Base-by-base conservation (phyloP, 805 yeast species). In the Saturnispora hagleri region DNA sequence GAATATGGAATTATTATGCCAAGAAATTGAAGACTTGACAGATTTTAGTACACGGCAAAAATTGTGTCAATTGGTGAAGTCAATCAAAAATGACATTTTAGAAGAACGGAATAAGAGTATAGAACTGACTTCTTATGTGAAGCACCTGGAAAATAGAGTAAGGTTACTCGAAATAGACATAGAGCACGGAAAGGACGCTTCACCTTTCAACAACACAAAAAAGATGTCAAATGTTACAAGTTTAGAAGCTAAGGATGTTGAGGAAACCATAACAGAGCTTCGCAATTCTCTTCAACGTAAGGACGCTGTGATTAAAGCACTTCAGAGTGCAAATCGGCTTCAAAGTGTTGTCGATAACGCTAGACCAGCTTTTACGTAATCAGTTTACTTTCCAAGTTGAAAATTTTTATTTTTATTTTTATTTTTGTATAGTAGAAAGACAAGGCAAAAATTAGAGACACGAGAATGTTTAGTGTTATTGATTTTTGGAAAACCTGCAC, bases 291-390 rank as follows among this genome's bases (percentile, higher is more conserved):
- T 86, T 38, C 74, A 76, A 45, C 86, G 85, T 56, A 89, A 89
- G 64, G 95, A 89, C 58, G 81, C 82, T 45, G 82, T 89, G 56
- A 86, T 89, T 53, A 79, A 77, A 54, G 89, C 91, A 1, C 69
- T 89, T 4, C 58, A 55, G 36, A 40, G 53, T 6, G 52, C 43
- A n/a, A 33, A 45, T 24, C 41, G 45, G 5, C 43, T 48, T n/a
- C 42, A 38, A 27, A 34, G 26, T n/a, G 43, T 33, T 10, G 46
- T 48, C 10, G 31, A 24, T 24, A 41, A 41, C 8, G 44, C 28
- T 24, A 15, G 22, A 13, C 44, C 18, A 24, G 31, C 28, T 18
- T 20, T 38, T 18, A 38, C 42, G 42, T 38, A 38, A 38, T 38
- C 15, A 3, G 18, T 9, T 18, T 38, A 8, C 24, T 5, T 24